Evolutionary conservation across 2,329 filamentous ascomycete species (phyloP).

Genomic region (Achaetomium macrosporum): DNA sequence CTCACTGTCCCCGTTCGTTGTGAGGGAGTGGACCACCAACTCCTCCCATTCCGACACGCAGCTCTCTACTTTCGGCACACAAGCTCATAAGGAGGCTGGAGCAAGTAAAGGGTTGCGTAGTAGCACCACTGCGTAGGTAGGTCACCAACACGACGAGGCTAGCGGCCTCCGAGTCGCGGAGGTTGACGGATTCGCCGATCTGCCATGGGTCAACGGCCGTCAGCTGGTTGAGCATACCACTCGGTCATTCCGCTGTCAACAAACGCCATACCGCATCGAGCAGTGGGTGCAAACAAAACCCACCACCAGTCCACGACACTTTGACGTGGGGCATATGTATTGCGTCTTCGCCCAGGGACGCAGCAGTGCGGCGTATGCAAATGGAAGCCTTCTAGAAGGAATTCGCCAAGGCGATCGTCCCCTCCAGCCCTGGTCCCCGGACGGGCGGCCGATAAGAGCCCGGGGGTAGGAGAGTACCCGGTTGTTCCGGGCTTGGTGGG

Average conservation of each 20-base stretch:
- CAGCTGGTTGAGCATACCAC: background rate
- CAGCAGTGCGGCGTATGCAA: constrained; percentile 15
- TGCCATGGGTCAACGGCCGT: background rate
- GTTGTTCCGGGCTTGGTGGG: too few relatives aligned
- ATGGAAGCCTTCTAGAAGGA: constrained; percentile 20
- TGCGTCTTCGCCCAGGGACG: background rate
- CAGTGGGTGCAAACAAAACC: constrained; percentile 1
- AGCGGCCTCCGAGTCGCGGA: background rate
- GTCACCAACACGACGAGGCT: too few relatives aligned
- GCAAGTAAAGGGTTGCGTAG: too few relatives aligned
- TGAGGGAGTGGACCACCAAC: too few relatives aligned
- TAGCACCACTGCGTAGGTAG: background rate
- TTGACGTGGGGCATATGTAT: background rate
- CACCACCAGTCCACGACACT: background rate
- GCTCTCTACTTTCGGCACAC: too few relatives aligned
- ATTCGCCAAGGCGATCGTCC: constrained; percentile 5
- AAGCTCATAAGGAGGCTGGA: too few relatives aligned
- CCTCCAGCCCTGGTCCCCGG: too few relatives aligned
- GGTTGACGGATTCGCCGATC: background rate
- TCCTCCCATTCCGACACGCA: too few relatives aligned
- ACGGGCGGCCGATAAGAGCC: too few relatives aligned
- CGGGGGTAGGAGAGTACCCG: too few relatives aligned
- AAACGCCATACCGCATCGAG: background rate
- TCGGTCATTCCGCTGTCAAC: constrained; percentile 16
- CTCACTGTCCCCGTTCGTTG: too few relatives aligned